Evolutionary conservation across 805 yeast genomes (phyloP), one percentile per base, ranked within the genome.

Genomic region (Teunomyces atbi): DNA sequence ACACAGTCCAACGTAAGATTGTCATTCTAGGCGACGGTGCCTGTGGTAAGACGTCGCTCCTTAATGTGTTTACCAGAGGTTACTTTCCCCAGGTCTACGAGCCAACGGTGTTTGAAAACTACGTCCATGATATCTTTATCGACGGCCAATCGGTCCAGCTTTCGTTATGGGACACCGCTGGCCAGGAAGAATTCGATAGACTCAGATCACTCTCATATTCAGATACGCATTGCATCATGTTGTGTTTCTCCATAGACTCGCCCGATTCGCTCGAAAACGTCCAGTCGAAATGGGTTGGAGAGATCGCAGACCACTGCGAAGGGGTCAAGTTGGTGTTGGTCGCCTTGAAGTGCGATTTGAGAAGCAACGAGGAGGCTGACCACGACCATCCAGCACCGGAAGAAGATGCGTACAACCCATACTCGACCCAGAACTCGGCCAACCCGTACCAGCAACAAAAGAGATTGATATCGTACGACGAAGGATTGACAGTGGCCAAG

Each of bases 21-120:
- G 98, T 91, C 58, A 91, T 91, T 51, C 74, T 92, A 21, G 98
- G 98, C 42, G 97, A 92, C 69, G 97, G 98, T 81, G 97, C 98
- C 18, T 92, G 97, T 73, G 99, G 99, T 68, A 92, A 92, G 66
- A 92, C 99, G 2, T 91, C 97, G 8, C 75, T 94, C 45, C 75
- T 92, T 60, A 94, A 92, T 64, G 97, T 94, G 52, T 94, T 92
- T 71, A 94, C 99, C 5, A 76, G 97, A 57, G 99, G 99, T 1
- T 94, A 92, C 67, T 92, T 92, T 72, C 98, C 98, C 6, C 97
- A 94, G 64, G 98, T 92, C 16, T 92, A 92, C 66, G 99, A 91
- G 62, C 99, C 99, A 20, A 92, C 99, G 0, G 97, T 92, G 32
- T 92, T 94, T 68, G 98, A 92, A 64, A 92, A 92, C 71, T 92